A percentile compares a stretch with the other conserved stretches of the same genome.
Conservation (phyloP, 1,284 basidiomycete genomes). For the Cystobasidium pallidum region DNA sequence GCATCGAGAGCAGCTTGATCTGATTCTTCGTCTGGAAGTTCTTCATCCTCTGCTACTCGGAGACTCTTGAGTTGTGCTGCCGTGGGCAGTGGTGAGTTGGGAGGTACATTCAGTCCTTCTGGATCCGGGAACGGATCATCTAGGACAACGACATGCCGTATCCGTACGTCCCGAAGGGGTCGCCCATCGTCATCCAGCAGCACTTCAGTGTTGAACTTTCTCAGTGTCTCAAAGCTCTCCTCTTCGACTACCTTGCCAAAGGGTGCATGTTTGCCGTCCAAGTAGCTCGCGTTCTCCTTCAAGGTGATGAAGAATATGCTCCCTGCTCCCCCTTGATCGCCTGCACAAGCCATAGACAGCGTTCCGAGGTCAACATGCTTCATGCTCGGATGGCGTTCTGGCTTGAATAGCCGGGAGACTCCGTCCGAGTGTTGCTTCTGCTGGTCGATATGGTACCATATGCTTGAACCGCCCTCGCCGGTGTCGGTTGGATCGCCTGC, state of each 20-base stretch:
- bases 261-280: conserved; percentile 93
- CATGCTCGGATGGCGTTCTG: conserved; percentile 72
- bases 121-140: conserved; percentile 96
- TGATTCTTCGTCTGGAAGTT: conserved; percentile 65
- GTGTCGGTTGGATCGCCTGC: conserved; percentile 92
- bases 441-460: conserved; percentile 61
- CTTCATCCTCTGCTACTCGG: conserved; percentile 82
- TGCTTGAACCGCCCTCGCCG: conserved; percentile 79
- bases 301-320: conserved; percentile 97
- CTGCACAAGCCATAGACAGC: conserved; percentile 92
- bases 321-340: conserved; percentile 76
- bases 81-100: conserved; percentile 68
- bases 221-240: conserved; percentile 66
- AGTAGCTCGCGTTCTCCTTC: conserved; percentile 84
- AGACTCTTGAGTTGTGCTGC: conserved; percentile 56
- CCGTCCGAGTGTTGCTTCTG: conserved; percentile 20
- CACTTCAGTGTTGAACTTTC: conserved; percentile 82
- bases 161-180: conserved; percentile 89
- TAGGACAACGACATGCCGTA: conserved; percentile 87
- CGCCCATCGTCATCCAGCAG: conserved; percentile 84
- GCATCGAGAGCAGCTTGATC: conserved; percentile 75
- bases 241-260: conserved; percentile 97
- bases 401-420: conserved; percentile 72
- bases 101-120: conserved; percentile 69
- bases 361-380: conserved; percentile 88